Base-by-base conservation (phyloP, 306 rosid genomes). In the Lathyrus aphaca region DNA sequence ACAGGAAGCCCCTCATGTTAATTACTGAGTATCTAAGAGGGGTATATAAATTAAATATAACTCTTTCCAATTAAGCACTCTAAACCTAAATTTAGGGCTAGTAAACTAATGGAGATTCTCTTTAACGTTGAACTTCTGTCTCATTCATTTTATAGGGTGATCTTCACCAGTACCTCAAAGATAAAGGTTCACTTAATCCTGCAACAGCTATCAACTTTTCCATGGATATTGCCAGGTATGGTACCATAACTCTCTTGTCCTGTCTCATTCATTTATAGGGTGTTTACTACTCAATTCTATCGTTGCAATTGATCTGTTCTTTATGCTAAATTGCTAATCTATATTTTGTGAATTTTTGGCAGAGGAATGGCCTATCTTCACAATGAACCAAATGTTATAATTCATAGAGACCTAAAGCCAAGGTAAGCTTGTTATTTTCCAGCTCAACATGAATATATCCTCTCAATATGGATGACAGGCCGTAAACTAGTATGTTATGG, bases 331-430 rank as follows among this genome's bases (percentile, higher is more conserved):
- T 30, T 76, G 69, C 82, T 82, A 74, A 86, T 73, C 35, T 74
- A 68, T 61, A 60, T 73, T 67, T 39, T 77, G 45, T 72, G 29
- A 70, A 77, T 74, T 76, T 32, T 81, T 35, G 72, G 79, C 84
- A 90, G 98, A 81, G 97, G 98, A 67, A 93, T 93, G 91, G 93
- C 98, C 58, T 90, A 93, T 84, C 97, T 93, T 74, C 98, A 92
- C 87, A 92, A 84, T 27, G 98, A 92, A 69, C 98, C 98, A 66
- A 92, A 92, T 72, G 98, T 92, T 72, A 82, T 92, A 50, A 75
- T 92, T 81, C 98, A 92, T 79, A 82, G 98, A 30, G 96, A 92
- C 90, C 82, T 92, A 54, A 92, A 92, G 85, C 98, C 96, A 70
- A 89, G 98, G 98, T 87, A 70, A 78, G 88, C 48, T 82, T 50